phyloP scores from a whole-genome alignment of 1,284 basidiomycete genomes.

The Ganoderma boninense region DNA sequence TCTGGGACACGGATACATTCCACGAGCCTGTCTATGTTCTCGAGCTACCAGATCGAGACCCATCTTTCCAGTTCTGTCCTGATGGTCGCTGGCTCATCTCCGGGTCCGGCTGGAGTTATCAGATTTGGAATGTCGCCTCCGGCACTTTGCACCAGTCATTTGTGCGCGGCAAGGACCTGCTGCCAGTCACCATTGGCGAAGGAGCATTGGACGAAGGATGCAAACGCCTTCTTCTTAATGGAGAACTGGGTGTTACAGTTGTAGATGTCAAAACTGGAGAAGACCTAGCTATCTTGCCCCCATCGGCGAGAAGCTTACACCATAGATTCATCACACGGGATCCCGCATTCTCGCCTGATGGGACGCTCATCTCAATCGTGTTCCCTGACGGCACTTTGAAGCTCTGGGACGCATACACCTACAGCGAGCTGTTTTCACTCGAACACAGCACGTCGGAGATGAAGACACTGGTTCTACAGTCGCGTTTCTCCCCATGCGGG shows the following conservation, averaged over 20 bases:
- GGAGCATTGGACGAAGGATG: constrained; percentile 33
- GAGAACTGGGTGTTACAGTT: constrained; percentile 21
- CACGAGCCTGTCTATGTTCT: constrained; percentile 13
- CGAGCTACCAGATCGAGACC: background rate
- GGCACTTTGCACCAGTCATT: background rate
- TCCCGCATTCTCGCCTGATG: constrained; percentile 25
- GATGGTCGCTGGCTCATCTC: background rate
- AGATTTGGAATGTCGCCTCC: background rate
- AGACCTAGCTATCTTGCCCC: constrained; percentile 21
- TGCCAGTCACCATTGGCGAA: constrained; percentile 10
- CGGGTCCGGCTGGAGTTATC: background rate
- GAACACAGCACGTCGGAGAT: constrained; percentile 23
- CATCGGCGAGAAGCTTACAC: too few species aligned
- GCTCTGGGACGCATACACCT: constrained; percentile 30
- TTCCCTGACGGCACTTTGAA: constrained; percentile 20
- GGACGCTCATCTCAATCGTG: constrained; percentile 25
- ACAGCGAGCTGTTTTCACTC: constrained; percentile 25
- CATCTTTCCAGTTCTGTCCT: background rate
- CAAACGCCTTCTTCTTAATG: constrained; percentile 33
- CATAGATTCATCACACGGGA: background rate
- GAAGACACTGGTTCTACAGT: constrained; percentile 15
- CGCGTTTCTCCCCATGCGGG: too few species aligned
- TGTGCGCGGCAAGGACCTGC: too few species aligned
- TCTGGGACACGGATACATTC: background rate
- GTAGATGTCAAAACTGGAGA: constrained; percentile 30